phyloP scores from a whole-genome alignment of 371 early-diverging fungal genomes.

The Apophysomyces trapeziformis region DNA sequence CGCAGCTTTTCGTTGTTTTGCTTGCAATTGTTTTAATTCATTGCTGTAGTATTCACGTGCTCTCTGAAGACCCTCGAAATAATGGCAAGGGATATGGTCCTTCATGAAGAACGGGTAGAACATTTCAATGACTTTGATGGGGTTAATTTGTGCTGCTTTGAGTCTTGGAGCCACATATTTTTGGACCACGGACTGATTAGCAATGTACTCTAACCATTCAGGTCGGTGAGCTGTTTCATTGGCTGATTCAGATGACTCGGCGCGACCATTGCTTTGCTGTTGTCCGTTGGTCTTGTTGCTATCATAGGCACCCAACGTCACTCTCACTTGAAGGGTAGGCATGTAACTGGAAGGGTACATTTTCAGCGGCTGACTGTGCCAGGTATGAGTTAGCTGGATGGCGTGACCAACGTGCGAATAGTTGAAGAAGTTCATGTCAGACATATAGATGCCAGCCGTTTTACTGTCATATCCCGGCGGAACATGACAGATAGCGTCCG shows the following conservation, averaged over 20 bases:
- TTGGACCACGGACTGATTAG: neutral
- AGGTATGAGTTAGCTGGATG: constrained; percentile 31
- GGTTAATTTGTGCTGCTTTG: constrained; percentile 11
- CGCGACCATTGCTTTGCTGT: neutral
- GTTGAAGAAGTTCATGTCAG: constrained; percentile 39
- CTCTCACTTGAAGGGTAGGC: constrained; percentile 25
- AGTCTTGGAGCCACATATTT: neutral
- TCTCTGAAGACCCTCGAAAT: constrained; percentile 32
- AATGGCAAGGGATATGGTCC: constrained; percentile 38
- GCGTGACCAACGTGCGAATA: constrained; percentile 49
- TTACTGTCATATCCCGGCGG: constrained; percentile 38
- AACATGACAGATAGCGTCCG: constrained; percentile 32
- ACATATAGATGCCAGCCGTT: constrained; percentile 23
- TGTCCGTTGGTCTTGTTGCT: neutral
- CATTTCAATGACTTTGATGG: constrained; percentile 26
- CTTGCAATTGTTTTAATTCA: neutral
- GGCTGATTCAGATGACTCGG: neutral
- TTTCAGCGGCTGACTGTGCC: constrained; percentile 26
- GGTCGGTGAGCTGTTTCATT: neutral
- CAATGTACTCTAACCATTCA: neutral
- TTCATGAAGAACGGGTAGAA: constrained; percentile 32
- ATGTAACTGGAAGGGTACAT: constrained; percentile 33
- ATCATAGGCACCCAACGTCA: constrained; percentile 11
- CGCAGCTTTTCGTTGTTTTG: neutral
- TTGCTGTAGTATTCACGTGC: constrained; percentile 11